These are phyloP conservation scores for Primulina huaijiensis DNA, from an alignment of 257 asterid genomes.

Conservation along the genomic window DNA sequence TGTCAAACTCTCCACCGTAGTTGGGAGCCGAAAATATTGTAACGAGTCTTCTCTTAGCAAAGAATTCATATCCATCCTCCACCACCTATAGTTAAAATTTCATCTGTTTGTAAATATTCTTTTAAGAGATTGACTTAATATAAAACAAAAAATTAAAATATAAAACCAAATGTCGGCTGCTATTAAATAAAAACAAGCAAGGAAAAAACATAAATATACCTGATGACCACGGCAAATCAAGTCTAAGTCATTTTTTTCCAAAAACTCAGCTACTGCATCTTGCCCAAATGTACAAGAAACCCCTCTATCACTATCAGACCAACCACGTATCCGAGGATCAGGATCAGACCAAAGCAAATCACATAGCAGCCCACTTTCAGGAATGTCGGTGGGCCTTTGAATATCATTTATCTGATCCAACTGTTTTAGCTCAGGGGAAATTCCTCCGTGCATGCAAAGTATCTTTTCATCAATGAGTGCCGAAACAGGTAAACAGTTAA, in stretches of 20 bases:
- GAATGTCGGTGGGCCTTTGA: conserved; percentile 65
- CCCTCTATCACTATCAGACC: conserved; percentile 81
- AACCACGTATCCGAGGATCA: conserved; percentile 51
- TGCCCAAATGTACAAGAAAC: conserved; percentile 80
- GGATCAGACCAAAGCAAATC: conserved; percentile 91
- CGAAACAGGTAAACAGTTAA: conserved; percentile 50
- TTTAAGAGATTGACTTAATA: background rate
- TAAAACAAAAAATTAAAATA: background rate
- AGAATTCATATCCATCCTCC: conserved; percentile 89
- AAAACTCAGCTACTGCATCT: conserved; percentile 60
- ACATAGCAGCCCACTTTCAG: conserved; percentile 70
- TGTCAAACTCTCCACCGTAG: conserved; percentile 79
- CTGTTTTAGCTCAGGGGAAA: conserved; percentile 57
- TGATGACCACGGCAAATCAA: conserved; percentile 88
- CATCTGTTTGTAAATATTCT: background rate
- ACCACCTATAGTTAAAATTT: conserved; percentile 48
- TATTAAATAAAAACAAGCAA: background rate
- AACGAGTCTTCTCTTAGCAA: conserved; percentile 66
- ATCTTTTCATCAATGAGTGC: conserved; percentile 54
- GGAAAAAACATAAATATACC: conserved; percentile 32
- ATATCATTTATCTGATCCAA: conserved; percentile 59
- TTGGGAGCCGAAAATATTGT: conserved; percentile 76
- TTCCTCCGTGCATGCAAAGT: conserved; percentile 79
- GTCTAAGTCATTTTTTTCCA: conserved; percentile 61
- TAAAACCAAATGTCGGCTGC: background rate